Conservation (phyloP, 306 rosid genomes). For the Acacia crassicarpa region DNA sequence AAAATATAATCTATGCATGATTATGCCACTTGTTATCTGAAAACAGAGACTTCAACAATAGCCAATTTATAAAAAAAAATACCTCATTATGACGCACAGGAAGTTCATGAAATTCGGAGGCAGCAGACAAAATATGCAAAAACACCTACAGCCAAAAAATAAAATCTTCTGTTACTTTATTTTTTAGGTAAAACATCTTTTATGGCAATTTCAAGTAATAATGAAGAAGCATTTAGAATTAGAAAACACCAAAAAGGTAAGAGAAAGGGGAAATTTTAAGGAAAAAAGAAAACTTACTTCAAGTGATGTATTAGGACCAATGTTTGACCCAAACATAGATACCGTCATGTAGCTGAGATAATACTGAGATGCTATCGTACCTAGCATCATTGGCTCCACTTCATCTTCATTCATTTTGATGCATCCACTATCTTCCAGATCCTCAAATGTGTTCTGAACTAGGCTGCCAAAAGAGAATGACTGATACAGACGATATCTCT, state of each 20-base stretch:
- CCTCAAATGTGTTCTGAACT: conserved; percentile 85
- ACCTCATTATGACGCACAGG: conserved; percentile 99
- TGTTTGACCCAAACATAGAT: conserved; percentile 94
- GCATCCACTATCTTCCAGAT: conserved; percentile 98
- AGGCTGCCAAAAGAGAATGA: conserved; percentile 54
- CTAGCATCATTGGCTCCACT: conserved; percentile 81
- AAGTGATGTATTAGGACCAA: conserved; percentile 84
- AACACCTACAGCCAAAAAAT: conserved; percentile 58
- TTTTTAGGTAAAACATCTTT: not conserved
- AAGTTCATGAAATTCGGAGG: conserved; percentile 88
- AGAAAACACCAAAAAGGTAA: not conserved
- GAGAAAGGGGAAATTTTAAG: conserved; percentile 17
- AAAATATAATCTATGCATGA: conserved; percentile 6
- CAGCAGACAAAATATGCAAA: conserved; percentile 87
- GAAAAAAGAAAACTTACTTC: conserved; percentile 53
- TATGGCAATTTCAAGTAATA: not conserved
- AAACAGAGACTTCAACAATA: not conserved
- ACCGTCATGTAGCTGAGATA: conserved; percentile 92
- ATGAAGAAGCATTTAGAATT: conserved; percentile 12
- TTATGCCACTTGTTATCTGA: conserved; percentile 8
- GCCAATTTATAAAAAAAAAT: not conserved
- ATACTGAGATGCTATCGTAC: conserved; percentile 92
- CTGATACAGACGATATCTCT: conserved; percentile 2
- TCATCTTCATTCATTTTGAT: conserved; percentile 70
- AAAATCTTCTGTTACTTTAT: not conserved